Evolutionary conservation across 495 filamentous ascomycete species (phyloP).

Genomic region (Penicillium bialowiezense): DNA sequence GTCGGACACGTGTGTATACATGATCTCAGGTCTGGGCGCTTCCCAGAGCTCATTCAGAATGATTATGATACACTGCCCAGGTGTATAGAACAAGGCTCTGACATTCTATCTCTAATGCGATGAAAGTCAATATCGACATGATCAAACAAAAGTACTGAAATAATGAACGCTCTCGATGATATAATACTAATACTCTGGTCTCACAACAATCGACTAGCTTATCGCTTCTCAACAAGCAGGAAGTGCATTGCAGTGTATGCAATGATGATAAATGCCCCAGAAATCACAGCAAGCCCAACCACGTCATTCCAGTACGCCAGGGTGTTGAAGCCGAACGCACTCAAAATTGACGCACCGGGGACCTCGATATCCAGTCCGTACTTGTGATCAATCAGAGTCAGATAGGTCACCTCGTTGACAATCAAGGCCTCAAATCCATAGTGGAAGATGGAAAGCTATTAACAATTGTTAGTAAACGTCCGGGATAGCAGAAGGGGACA

Average conservation of each 20-base stretch:
- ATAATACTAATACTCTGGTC: background rate
- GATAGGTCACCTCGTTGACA: slow-evolving; percentile 93
- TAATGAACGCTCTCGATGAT: background rate
- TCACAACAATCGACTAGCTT: slow-evolving; percentile 15
- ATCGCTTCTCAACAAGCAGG: slow-evolving; percentile 88
- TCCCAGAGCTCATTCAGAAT: too few species aligned
- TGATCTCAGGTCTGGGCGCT: too few species aligned
- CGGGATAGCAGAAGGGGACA: background rate
- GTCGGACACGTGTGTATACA: too few species aligned
- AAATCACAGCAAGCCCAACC: slow-evolving; percentile 76
- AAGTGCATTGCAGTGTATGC: slow-evolving; percentile 94
- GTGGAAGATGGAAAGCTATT: slow-evolving; percentile 95
- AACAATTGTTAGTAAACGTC: slow-evolving; percentile 1
- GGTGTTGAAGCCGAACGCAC: slow-evolving; percentile 87
- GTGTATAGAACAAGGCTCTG: too few species aligned
- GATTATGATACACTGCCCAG: too few species aligned
- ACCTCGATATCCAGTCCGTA: slow-evolving; percentile 95
- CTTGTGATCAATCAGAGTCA: slow-evolving; percentile 88
- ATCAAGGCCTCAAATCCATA: slow-evolving; percentile 96
- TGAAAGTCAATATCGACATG: too few species aligned
- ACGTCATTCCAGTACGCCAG: slow-evolving; percentile 83
- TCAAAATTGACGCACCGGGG: slow-evolving; percentile 89
- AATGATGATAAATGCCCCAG: slow-evolving; percentile 77
- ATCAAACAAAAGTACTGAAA: background rate
- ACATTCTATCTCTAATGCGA: too few species aligned